Evolutionary conservation across 345 rosid species (phyloP), one percentile per base, ranked within the genome.

Genomic region (Lepidium didymum): DNA sequence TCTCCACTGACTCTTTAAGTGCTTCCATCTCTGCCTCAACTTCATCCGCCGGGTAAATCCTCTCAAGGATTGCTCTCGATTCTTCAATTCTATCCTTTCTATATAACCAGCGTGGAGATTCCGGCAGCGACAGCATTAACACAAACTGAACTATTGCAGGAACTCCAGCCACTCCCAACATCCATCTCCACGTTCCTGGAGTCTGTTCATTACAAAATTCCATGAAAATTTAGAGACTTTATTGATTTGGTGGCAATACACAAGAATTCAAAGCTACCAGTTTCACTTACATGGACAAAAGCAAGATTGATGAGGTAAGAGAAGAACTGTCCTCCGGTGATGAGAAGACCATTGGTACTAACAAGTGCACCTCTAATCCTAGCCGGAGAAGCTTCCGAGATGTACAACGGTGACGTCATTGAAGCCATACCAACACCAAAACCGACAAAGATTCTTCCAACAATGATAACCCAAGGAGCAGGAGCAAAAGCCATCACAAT

Each of bases 381-480:
- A 3, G 96, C 95, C 19, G 99, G 99, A 12, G 97, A 94, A 15
- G 91, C 84, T 68, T 94, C 96, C 0, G 99, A 91, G 42, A 94
- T 94, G 55, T 94, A 94, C 31, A 94, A 94, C 23, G 99, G 97
- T 0, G 99, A 62, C 0, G 96, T 88, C 97, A 94, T 91, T 62
- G 99, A 94, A 44, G 96, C 99, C 95, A 86, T 91, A 46, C 97
- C 97, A 4, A 91, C 97, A 8, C 99, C 99, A 2, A 91, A 71
- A 4, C 99, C 99, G 11, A 91, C 92, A 4, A 94, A 79, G 58
- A 89, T 40, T 68, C 97, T 86, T 6, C 97, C 99, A 0, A 89
- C 0, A 41, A 91, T 80, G 47, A 91, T 82, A 40, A 94, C 73
- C 87, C 86, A 81, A 0, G 95, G 96, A 45, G 76, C 83, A 0